Evolutionary conservation across 345 rosid species (phyloP), one percentile per base, ranked within the genome.

Genomic region (Aquilaria yunnanensis): DNA sequence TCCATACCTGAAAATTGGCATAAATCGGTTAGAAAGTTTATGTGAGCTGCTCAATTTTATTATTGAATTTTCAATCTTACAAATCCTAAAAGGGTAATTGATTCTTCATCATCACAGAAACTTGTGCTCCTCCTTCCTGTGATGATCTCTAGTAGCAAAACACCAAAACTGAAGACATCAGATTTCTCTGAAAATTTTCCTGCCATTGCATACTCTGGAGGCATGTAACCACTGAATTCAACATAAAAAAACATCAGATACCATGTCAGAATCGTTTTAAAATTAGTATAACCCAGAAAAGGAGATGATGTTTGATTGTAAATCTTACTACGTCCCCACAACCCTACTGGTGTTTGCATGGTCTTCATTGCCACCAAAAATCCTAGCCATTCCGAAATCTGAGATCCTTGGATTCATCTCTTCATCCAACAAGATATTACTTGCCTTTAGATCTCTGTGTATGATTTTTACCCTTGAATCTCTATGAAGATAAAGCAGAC

Each of bases 361-460:
- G 72, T 74, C 67, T 60, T 81, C 69, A 47, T 73, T 73, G 9
- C 14, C 67, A 29, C 52, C 63, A 47, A 78, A 79, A 61, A 81
- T 65, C 65, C 69, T 71, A 0, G 84, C 89, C 65, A 71, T 77
- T 11, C 79, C 85, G 13, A 83, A 83, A 57, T 77, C 82, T 12
- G 73, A 78, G 62, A 83, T 81, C 10, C 71, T 83, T 0, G 85
- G 82, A 34, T 78, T 78, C 12, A 78, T 41, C 47, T 75, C 67
- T 52, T 83, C 75, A 62, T 83, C 88, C 47, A 83, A 71, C 63
- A 83, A 70, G 50, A 83, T 74, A 59, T 80, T 81, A 55, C 85
- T 70, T 1, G 75, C 64, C 71, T 77, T 83, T 3, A 83, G 57
- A 74, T 83, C 88, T 49, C 85, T 65, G 43, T 80, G 88, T 43